These are phyloP conservation scores for Helotiales sp. DNA, from an alignment of 2,329 filamentous ascomycete genomes.

Conservation along the genomic window DNA sequence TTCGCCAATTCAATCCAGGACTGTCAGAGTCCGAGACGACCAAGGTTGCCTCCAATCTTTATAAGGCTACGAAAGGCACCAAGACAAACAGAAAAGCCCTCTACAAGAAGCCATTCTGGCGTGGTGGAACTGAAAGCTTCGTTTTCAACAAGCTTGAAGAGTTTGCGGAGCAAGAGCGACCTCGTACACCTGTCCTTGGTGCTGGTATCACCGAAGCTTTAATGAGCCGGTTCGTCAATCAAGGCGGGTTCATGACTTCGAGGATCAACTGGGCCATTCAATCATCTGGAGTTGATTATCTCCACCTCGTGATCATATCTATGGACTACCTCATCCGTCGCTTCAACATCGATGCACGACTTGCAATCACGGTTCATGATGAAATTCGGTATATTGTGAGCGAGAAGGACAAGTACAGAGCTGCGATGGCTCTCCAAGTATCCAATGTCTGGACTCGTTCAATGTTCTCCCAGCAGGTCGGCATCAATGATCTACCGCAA, in stretches of 20 bases:
- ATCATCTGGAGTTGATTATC: constrained; percentile 94
- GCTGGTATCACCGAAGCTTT: constrained; percentile 96
- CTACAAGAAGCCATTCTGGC: constrained; percentile 83
- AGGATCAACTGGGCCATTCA: constrained; percentile 99
- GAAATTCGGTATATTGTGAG: constrained; percentile 94
- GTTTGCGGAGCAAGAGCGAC: constrained; percentile 92
- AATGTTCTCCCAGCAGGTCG: constrained; percentile 97
- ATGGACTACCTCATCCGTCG: constrained; percentile 93
- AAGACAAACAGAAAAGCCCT: constrained; percentile 79
- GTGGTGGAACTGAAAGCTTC: constrained; percentile 94
- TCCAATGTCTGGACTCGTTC: constrained; percentile 96
- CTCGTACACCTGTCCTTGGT: constrained; percentile 88
- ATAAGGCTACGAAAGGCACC: constrained; percentile 86
- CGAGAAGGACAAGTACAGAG: constrained; percentile 82
- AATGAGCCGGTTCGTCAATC: constrained; percentile 84
- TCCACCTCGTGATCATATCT: constrained; percentile 87
- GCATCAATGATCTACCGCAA: constrained; percentile 93
- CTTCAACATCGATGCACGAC: constrained; percentile 82
- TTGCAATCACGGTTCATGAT: constrained; percentile 95
- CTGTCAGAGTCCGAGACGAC: constrained; percentile 80
- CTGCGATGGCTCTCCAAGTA: constrained; percentile 91
- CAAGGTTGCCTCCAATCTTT: constrained; percentile 78
- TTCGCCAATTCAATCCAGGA: constrained; percentile 90
- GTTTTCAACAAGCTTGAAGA: constrained; percentile 99
- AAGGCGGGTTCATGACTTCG: constrained; percentile 90